phyloP scores from a whole-genome alignment of 306 rosid species.

The Datisca glomerata region DNA sequence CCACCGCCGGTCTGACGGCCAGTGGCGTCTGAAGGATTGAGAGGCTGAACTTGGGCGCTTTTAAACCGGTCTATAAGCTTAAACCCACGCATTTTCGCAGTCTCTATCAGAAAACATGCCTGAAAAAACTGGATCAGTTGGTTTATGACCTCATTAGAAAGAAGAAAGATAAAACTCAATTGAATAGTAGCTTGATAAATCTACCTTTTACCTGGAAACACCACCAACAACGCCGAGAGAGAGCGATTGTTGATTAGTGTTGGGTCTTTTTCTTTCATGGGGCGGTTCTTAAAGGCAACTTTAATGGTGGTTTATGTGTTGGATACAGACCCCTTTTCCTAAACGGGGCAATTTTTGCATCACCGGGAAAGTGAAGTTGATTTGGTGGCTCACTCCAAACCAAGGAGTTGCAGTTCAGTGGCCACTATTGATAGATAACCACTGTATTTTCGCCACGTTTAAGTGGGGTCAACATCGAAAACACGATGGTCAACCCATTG shows the following conservation, averaged over 20 bases:
- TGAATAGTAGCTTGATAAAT: not conserved
- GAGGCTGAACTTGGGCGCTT: slow-evolving; percentile 61
- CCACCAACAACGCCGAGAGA: not conserved
- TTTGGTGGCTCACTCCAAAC: slow-evolving; percentile 1
- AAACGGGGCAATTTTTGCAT: not conserved
- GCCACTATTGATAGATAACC: not conserved
- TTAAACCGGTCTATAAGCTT: slow-evolving; percentile 56
- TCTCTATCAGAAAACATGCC: not conserved
- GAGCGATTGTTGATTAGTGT: not conserved
- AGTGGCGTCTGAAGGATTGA: slow-evolving; percentile 40
- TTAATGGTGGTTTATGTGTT: not conserved
- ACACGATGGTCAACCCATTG: not conserved
- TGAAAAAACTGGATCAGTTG: no score
- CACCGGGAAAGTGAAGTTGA: not conserved
- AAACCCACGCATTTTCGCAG: slow-evolving; percentile 39
- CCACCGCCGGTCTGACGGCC: slow-evolving; percentile 14
- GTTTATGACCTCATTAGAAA: not conserved
- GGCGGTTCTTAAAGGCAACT: not conserved
- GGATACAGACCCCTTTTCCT: not conserved
- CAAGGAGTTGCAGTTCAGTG: not conserved
- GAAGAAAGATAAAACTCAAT: not conserved
- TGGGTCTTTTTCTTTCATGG: not conserved
- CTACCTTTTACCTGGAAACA: not conserved
- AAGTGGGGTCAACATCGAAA: not conserved
- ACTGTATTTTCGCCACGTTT: not conserved